A percentile compares a stretch with the other conserved stretches of the same genome.
Evolutionary conservation across 306 rosid species (phyloP).

Genomic region (Luffa acutangula): DNA sequence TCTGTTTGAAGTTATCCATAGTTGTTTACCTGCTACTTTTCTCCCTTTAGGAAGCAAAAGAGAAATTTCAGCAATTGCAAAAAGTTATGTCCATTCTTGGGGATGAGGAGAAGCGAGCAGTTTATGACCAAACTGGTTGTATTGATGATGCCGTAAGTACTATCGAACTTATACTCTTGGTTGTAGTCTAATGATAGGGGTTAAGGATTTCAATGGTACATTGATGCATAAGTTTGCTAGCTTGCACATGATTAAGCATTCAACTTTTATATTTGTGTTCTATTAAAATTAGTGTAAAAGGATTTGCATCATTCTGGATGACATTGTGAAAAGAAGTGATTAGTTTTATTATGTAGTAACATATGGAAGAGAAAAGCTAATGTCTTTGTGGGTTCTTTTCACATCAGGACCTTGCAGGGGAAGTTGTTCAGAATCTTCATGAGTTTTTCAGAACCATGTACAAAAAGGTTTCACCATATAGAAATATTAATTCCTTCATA

Average conservation of each 20-base stretch:
- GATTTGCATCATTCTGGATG: neutral
- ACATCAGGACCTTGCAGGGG: conserved; percentile 74
- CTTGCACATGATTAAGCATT: neutral
- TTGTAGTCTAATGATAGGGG: neutral
- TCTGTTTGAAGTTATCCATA: neutral
- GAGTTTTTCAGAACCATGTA: conserved; percentile 48
- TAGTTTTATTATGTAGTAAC: neutral
- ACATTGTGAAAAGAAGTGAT: neutral
- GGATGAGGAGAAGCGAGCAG: conserved; percentile 74
- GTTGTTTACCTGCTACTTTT: neutral
- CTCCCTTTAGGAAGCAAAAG: conserved; percentile 64
- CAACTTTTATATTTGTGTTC: neutral
- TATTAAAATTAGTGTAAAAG: neutral
- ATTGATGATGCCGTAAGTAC: conserved; percentile 67
- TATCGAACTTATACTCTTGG: neutral
- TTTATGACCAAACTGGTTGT: conserved; percentile 89
- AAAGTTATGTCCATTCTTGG: conserved; percentile 86
- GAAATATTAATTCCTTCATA: neutral
- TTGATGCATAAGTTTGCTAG: neutral
- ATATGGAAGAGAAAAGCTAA: neutral
- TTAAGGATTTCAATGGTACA: neutral
- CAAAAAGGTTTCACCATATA: conserved; percentile 42
- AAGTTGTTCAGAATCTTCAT: conserved; percentile 47
- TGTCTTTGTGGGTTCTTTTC: conserved; percentile 11
- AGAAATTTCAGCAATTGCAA: conserved; percentile 81